Conservation (phyloP, 352 stramenopile genomes). For the Aphanomyces stellatus region DNA sequence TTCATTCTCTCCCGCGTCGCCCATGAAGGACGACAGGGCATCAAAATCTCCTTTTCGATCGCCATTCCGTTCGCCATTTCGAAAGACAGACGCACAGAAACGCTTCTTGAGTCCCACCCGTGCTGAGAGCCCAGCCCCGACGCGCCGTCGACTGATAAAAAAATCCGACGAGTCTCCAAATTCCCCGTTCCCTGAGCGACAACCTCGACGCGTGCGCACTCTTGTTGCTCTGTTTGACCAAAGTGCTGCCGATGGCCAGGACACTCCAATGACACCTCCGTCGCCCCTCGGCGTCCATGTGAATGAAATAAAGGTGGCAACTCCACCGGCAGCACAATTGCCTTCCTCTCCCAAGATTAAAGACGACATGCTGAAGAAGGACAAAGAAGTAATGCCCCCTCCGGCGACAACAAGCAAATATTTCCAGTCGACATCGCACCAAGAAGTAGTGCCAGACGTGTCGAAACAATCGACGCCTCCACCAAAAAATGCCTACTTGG, state of each 20-base stretch:
- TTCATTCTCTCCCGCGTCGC: constrained; percentile 5
- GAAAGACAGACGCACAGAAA: constrained; percentile 43
- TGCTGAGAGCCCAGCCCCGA: background rate
- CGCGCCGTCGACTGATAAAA: background rate
- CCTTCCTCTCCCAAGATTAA: no score
- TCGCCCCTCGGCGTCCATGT: background rate
- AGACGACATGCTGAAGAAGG: no score
- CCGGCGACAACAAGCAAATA: background rate
- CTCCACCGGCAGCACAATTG: background rate
- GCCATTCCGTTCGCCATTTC: constrained; percentile 32
- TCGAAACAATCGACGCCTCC: no score
- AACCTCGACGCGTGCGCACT: background rate
- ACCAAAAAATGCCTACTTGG: background rate
- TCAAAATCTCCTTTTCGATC: constrained; percentile 67
- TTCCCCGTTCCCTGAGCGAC: background rate
- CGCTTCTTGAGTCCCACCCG: constrained; percentile 20
- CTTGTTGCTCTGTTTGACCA: background rate
- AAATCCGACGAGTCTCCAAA: background rate
- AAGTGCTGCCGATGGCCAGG: background rate
- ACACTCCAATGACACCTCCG: background rate
- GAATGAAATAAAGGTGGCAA: background rate
- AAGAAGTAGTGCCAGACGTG: no score
- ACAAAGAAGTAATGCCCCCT: no score
- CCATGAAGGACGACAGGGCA: constrained; percentile 13
- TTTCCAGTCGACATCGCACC: background rate